Conservation (phyloP, 805 yeast species). For the Isabelozyma pseudorhagii region DNA sequence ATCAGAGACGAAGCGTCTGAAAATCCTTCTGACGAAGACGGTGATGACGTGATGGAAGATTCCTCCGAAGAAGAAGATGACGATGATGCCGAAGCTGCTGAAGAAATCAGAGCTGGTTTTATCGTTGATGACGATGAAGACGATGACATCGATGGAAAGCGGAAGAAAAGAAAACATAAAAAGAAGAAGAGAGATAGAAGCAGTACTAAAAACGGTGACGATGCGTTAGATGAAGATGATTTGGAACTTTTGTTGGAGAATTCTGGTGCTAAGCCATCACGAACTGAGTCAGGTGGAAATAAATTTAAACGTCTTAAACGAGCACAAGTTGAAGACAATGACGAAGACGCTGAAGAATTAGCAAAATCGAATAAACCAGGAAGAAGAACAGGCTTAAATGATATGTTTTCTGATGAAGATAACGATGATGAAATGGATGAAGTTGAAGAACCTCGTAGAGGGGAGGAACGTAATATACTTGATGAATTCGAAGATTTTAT, state of each 20-base stretch:
- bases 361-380: slow-evolving; percentile 1
- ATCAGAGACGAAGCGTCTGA: slow-evolving; percentile 30
- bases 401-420: slow-evolving; percentile 67
- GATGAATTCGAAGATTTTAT: slow-evolving; percentile 96
- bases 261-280: slow-evolving; percentile 64
- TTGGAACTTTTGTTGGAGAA: slow-evolving; percentile 88
- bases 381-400: slow-evolving; percentile 45
- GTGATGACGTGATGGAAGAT: slow-evolving; percentile 47
- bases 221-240: slow-evolving; percentile 90
- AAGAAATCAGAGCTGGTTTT: slow-evolving; percentile 83
- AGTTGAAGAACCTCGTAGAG: slow-evolving; percentile 25
- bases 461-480: slow-evolving; percentile 37
- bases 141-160: slow-evolving; percentile 33
- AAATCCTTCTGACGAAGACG: slow-evolving; percentile 31
- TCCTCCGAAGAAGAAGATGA: slow-evolving; percentile 90
- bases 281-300: slow-evolving; percentile 29
- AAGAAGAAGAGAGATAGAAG: slow-evolving; percentile 35
- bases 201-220: slow-evolving; percentile 44
- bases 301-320: slow-evolving; percentile 82
- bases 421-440: slow-evolving; percentile 24
- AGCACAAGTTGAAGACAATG: slow-evolving; percentile 40
- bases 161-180: slow-evolving; percentile 34
- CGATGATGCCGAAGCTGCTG: slow-evolving; percentile 85
- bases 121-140: slow-evolving; percentile 89
- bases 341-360: slow-evolving; percentile 24